Evolutionary conservation across 768 basidiomycete genomes (phyloP).

Genomic region (Amanita molliuscula): DNA sequence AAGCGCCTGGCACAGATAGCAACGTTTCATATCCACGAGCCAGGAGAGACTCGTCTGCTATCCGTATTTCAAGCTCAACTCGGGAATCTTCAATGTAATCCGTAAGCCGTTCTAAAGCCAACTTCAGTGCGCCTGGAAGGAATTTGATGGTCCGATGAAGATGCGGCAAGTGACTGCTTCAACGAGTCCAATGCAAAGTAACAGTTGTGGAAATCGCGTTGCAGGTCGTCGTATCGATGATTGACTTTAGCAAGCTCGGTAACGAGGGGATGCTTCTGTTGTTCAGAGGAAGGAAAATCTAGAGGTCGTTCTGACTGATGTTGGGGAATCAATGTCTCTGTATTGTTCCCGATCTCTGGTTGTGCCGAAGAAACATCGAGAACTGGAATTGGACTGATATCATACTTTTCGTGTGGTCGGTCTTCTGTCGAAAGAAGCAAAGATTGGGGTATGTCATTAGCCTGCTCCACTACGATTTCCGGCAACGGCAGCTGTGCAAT

Average conservation of each 20-base stretch:
- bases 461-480: background rate
- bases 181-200: conserved; percentile 55
- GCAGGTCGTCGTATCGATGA: conserved; percentile 50
- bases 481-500: background rate
- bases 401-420: background rate
- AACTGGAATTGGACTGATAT: background rate
- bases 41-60: conserved; percentile 61
- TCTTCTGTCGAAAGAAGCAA: background rate
- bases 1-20: conserved; percentile 47
- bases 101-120: conserved; percentile 50
- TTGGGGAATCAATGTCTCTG: too few relatives aligned
- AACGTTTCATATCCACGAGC: conserved; percentile 59
- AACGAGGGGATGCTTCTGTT: conserved; percentile 28
- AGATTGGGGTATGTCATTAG: background rate
- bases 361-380: background rate
- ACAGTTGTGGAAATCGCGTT: conserved; percentile 59
- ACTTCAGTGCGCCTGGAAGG: conserved; percentile 29
- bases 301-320: background rate
- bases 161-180: conserved; percentile 18
- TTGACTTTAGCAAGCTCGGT: conserved; percentile 31
- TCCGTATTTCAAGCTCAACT: conserved; percentile 74
- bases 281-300: background rate
- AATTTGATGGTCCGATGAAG: conserved; percentile 12
- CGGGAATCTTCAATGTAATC: conserved; percentile 73
- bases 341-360: background rate